Percentiles rank a stretch among this genome's conserved stretches.
phyloP scores from a whole-genome alignment of 768 basidiomycete species.

The Cystofilobasidium capitatum region DNA sequence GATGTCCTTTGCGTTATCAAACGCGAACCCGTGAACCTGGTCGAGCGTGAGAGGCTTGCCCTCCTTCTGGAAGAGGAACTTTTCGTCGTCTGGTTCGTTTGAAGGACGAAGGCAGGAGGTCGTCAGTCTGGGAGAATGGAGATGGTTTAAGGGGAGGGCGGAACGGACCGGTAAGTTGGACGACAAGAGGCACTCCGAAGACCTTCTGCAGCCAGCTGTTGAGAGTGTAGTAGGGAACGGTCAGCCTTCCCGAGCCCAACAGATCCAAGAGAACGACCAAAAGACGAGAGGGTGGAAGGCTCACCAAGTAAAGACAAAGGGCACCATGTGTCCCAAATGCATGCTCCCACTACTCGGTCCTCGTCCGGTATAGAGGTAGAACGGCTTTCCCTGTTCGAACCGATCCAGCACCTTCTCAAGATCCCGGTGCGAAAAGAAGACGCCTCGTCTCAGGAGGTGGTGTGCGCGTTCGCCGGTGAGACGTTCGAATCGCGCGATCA shows the following conservation, averaged over 20 bases:
- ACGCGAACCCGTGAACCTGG: slow-evolving; percentile 69
- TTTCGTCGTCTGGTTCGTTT: slow-evolving; percentile 71
- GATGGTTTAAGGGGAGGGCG: not conserved
- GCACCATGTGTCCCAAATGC: slow-evolving; percentile 96
- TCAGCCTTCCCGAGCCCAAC: no score
- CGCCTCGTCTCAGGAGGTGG: slow-evolving; percentile 73
- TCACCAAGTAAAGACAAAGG: slow-evolving; percentile 93
- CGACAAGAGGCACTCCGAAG: slow-evolving; percentile 84
- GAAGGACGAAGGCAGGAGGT: not conserved
- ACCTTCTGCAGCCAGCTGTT: slow-evolving; percentile 90
- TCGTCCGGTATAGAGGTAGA: slow-evolving; percentile 94
- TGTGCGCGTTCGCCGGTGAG: slow-evolving; percentile 84
- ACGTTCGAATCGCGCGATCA: slow-evolving; percentile 80
- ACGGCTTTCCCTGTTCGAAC: slow-evolving; percentile 92
- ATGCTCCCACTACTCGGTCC: slow-evolving; percentile 94
- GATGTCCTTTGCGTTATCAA: slow-evolving; percentile 84
- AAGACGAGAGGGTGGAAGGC: slow-evolving; percentile 32
- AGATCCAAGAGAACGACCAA: not conserved
- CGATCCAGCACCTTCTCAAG: slow-evolving; percentile 87
- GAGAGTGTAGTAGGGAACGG: no score
- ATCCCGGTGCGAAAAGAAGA: slow-evolving; percentile 99
- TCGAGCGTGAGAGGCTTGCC: slow-evolving; percentile 60
- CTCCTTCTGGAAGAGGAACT: slow-evolving; percentile 91
- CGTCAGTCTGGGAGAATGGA: not conserved
- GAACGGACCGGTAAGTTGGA: slow-evolving; percentile 78